Percentiles rank a stretch among this genome's conserved stretches.
Evolutionary conservation across 192 early-diverging fungal species (phyloP).

Genomic region (Umbelopsis vinacea): DNA sequence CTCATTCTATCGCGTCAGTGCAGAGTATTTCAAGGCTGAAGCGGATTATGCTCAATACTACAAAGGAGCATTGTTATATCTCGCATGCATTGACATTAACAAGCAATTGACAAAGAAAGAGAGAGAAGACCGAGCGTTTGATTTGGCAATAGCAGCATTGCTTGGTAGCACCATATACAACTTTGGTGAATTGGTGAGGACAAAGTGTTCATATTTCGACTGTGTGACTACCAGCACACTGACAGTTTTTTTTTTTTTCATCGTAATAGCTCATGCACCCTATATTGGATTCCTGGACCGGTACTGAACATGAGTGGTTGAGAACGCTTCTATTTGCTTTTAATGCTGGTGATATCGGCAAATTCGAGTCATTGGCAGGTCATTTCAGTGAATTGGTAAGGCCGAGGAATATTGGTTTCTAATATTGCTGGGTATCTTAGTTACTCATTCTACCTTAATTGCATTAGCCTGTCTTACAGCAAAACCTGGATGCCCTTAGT

Average conservation of each 20-base stretch:
- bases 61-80: constrained; percentile 90
- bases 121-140: constrained; percentile 88
- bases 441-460: not conserved
- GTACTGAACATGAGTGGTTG: constrained; percentile 87
- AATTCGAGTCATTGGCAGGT: constrained; percentile 80
- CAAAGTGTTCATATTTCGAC: not conserved
- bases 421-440: too few relatives aligned
- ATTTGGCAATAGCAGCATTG: constrained; percentile 88
- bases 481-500: constrained; percentile 74
- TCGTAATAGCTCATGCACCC: constrained; percentile 79
- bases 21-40: constrained; percentile 98
- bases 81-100: constrained; percentile 90
- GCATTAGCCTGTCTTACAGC: constrained; percentile 77
- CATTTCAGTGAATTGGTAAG: constrained; percentile 69
- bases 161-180: constrained; percentile 97
- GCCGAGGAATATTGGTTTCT: constrained; percentile 22
- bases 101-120: constrained; percentile 72
- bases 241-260: not conserved
- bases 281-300: constrained; percentile 76
- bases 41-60: constrained; percentile 93
- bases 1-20: constrained; percentile 92
- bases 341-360: constrained; percentile 93
- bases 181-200: constrained; percentile 94
- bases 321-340: constrained; percentile 85
- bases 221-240: not conserved